These are phyloP conservation scores for Fusarium buharicum DNA, from an alignment of 2,329 filamentous ascomycete genomes.

Conservation along the genomic window DNA sequence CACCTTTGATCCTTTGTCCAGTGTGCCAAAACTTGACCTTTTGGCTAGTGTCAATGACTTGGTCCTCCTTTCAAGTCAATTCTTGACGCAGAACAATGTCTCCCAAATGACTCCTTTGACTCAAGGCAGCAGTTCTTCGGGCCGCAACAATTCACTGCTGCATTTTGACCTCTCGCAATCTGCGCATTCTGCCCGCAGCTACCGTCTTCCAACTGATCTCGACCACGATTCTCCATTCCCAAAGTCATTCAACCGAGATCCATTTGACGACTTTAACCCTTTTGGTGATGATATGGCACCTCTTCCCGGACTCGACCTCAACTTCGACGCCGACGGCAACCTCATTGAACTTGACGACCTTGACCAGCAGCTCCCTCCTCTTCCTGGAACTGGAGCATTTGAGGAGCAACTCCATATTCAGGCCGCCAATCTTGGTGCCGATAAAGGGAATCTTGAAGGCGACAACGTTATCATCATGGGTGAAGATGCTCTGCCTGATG, in stretches of 20 bases:
- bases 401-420: slow-evolving; percentile 16
- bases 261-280: slow-evolving; percentile 45
- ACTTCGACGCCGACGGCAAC: slow-evolving; percentile 64
- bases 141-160: slow-evolving; percentile 42
- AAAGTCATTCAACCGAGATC: slow-evolving; percentile 37
- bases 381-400: slow-evolving; percentile 44
- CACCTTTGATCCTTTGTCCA: slow-evolving; percentile 64
- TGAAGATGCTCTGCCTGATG: slow-evolving; percentile 54
- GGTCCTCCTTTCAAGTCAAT: slow-evolving; percentile 51
- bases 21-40: slow-evolving; percentile 49
- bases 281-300: slow-evolving; percentile 54
- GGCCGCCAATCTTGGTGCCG: slow-evolving; percentile 17
- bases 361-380: slow-evolving; percentile 56
- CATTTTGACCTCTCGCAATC: slow-evolving; percentile 50
- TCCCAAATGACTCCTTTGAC: slow-evolving; percentile 60
- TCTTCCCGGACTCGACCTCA: slow-evolving; percentile 56
- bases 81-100: slow-evolving; percentile 51
- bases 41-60: slow-evolving; percentile 52
- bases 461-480: slow-evolving; percentile 52
- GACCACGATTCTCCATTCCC: slow-evolving; percentile 46
- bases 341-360: slow-evolving; percentile 54
- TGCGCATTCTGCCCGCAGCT: slow-evolving; percentile 49
- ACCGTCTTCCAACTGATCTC: slow-evolving; percentile 51
- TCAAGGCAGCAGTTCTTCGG: slow-evolving; percentile 47
- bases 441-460: slow-evolving; percentile 37